Evolutionary conservation across 2,329 filamentous ascomycete species (phyloP).

Genomic region (Epicoccum nigrum): DNA sequence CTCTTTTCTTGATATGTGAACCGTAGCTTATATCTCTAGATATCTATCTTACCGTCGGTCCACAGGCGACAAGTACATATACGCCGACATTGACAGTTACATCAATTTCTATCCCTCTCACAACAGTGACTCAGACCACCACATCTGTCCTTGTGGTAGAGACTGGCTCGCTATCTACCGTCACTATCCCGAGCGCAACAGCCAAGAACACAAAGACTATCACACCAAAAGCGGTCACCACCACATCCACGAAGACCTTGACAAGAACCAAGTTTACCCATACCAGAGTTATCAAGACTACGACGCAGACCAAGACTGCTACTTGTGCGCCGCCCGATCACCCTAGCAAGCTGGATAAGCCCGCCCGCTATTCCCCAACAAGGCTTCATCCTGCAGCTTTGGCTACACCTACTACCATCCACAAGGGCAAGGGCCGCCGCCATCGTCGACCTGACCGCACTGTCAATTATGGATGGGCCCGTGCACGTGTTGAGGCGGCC

Average conservation of each 20-base stretch:
- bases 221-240: conserved; percentile 36
- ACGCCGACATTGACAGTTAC: conserved; percentile 44
- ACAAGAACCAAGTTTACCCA: conserved; percentile 36
- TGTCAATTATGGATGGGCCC: conserved; percentile 44
- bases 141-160: conserved; percentile 35
- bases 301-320: conserved; percentile 46
- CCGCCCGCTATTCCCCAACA: conserved; percentile 45
- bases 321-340: conserved; percentile 46
- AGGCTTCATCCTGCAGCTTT: conserved; percentile 39
- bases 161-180: conserved; percentile 35
- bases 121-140: conserved; percentile 31
- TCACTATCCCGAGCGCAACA: conserved; percentile 42
- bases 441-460: conserved; percentile 35
- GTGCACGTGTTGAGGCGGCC: conserved; percentile 43
- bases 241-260: conserved; percentile 31
- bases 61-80: conserved; percentile 39
- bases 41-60: conserved; percentile 41
- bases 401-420: conserved; percentile 33
- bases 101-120: conserved; percentile 37
- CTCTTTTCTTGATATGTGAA: no score
- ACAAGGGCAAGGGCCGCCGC: conserved; percentile 34
- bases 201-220: conserved; percentile 41
- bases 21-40: conserved; percentile 25
- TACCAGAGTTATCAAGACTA: conserved; percentile 35
- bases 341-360: conserved; percentile 43